A percentile compares a stretch with the other conserved stretches of the same genome.
phyloP scores from a whole-genome alignment of 2,329 filamentous ascomycete genomes.

The Chaetothyriales sp. region DNA sequence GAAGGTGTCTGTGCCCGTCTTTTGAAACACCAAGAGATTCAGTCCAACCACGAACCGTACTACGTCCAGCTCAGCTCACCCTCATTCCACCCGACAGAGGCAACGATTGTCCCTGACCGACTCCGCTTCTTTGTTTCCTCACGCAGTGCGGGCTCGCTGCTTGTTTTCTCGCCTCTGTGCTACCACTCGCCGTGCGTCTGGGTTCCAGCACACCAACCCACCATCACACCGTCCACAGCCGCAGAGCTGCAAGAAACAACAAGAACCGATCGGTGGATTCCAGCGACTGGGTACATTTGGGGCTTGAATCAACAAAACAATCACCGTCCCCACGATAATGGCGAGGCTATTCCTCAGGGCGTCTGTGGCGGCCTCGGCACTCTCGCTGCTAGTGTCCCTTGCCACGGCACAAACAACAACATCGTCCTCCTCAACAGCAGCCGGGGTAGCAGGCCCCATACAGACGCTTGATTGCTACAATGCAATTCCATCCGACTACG shows the following conservation, averaged over 20 bases:
- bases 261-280: background rate
- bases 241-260: background rate
- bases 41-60: background rate
- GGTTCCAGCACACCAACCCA: background rate
- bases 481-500: constrained; percentile 31
- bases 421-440: constrained; percentile 1
- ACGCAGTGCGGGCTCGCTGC: background rate
- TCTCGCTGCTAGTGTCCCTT: constrained; percentile 6
- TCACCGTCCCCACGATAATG: constrained; percentile 7
- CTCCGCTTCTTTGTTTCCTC: background rate
- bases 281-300: background rate
- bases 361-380: constrained; percentile 5
- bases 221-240: background rate
- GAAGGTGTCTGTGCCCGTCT: background rate
- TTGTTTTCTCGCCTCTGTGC: background rate
- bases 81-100: background rate
- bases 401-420: constrained; percentile 9
- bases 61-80: background rate
- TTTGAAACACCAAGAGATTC: background rate
- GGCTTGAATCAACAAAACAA: background rate
- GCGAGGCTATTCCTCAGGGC: constrained; percentile 7
- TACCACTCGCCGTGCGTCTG: background rate
- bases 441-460: constrained; percentile 8
- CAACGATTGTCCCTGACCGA: background rate
- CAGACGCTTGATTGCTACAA: constrained; percentile 32